Conservation (phyloP, 1,139 yeast genomes). For the Suhomyces bribrorum region DNA sequence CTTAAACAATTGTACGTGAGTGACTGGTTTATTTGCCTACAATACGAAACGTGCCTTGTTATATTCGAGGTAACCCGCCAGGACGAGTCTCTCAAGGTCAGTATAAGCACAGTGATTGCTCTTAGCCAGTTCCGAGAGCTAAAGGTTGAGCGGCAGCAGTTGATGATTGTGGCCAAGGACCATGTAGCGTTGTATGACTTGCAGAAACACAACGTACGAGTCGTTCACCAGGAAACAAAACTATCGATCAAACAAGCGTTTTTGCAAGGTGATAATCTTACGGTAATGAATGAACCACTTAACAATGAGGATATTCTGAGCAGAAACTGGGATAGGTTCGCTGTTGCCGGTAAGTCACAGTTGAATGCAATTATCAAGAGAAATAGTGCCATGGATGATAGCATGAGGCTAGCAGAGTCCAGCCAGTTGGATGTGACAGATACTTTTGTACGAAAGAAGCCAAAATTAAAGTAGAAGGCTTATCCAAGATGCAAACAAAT, state of each 20-base stretch:
- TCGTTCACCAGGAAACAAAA: conserved; percentile 9
- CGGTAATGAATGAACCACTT: conserved; percentile 4
- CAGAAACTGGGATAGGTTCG: conserved; percentile 11
- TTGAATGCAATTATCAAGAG: conserved; percentile 11
- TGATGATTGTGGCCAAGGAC: conserved; percentile 7
- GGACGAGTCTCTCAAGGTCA: background rate
- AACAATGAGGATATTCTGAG: conserved; percentile 11
- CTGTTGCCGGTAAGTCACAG: conserved; percentile 5
- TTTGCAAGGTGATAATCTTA: conserved; percentile 6
- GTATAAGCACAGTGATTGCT: background rate
- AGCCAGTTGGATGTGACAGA: conserved; percentile 30
- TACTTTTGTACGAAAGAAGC: conserved; percentile 27
- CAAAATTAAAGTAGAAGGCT: conserved; percentile 3
- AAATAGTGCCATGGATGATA: conserved; percentile 8
- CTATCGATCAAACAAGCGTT: conserved; percentile 10
- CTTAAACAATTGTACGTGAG: conserved; percentile 2
- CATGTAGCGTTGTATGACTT: conserved; percentile 18
- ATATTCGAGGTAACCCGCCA: background rate
- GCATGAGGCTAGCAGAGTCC: conserved; percentile 9
- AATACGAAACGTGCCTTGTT: conserved; percentile 1
- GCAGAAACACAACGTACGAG: conserved; percentile 8
- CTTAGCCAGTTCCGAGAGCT: conserved; percentile 2
- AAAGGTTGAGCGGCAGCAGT: background rate
- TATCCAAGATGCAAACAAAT: no score
- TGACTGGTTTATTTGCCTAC: conserved; percentile 1